Evolutionary conservation across 495 filamentous ascomycete species (phyloP).

Genomic region (Friedmanniomyces simplex): DNA sequence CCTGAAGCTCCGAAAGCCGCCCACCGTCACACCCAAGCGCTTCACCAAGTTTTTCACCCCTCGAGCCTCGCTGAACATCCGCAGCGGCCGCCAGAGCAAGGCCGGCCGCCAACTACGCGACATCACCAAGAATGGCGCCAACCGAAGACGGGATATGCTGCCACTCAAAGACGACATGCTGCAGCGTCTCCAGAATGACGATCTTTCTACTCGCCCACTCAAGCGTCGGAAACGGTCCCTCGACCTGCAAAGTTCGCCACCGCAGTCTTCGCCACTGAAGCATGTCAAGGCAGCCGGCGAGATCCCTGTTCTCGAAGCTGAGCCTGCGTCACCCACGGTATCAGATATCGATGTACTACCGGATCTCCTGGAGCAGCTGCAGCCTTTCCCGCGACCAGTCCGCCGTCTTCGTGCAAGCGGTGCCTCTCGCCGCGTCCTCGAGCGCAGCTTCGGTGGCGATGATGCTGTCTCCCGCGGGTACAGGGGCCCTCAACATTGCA

Average conservation of each 20-base stretch:
- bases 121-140: conserved; percentile 41
- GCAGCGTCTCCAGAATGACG: conserved; percentile 2
- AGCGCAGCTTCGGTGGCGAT: conserved; percentile 36
- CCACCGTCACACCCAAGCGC: conserved; percentile 36
- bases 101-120: conserved; percentile 47
- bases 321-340: conserved; percentile 1
- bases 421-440: conserved; percentile 31
- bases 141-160: conserved; percentile 2
- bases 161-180: conserved; percentile 14
- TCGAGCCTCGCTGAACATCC: conserved; percentile 36
- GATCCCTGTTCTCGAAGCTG: conserved; percentile 15
- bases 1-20: conserved; percentile 30
- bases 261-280: conserved; percentile 45
- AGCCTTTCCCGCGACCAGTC: conserved; percentile 20
- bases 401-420: conserved; percentile 22
- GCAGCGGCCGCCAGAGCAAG: conserved; percentile 41
- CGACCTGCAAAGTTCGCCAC: conserved; percentile 41
- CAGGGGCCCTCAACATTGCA: conserved; percentile 7
- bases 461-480: conserved; percentile 13
- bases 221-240: conserved; percentile 39
- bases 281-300: conserved; percentile 27
- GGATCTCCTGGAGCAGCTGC: conserved; percentile 8
- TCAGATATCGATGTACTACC: conserved; percentile 17
- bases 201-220: conserved; percentile 23
- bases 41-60: conserved; percentile 83